A percentile compares a stretch with the other conserved stretches of the same genome.
Conservation (phyloP, 371 early-diverging fungal genomes). For the Saksenaea oblongispora region DNA sequence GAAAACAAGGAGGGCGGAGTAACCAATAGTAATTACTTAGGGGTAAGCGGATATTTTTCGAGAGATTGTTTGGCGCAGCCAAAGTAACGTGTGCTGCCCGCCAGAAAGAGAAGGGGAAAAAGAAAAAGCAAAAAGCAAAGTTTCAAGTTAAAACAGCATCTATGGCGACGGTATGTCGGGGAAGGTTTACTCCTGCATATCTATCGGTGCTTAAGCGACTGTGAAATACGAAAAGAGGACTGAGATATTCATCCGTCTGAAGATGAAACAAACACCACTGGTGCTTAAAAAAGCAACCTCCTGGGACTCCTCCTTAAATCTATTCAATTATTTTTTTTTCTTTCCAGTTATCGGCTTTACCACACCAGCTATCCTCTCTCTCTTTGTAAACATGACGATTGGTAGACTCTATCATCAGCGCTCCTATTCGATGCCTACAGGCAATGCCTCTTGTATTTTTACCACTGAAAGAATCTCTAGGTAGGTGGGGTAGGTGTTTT, state of each 20-base stretch:
- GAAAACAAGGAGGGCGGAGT: background rate
- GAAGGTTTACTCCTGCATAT: constrained; percentile 2
- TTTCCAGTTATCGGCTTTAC: background rate
- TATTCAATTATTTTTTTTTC: background rate
- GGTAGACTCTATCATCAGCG: constrained; percentile 6
- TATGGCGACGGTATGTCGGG: background rate
- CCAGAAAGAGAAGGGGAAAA: background rate
- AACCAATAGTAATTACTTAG: no score
- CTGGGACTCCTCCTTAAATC: background rate
- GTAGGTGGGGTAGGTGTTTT: constrained; percentile 3
- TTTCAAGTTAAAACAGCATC: background rate
- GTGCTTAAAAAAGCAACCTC: constrained; percentile 2
- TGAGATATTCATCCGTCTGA: background rate
- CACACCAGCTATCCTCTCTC: background rate
- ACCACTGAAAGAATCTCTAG: background rate
- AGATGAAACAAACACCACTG: constrained; percentile 1
- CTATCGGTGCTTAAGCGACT: background rate
- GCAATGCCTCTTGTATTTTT: background rate
- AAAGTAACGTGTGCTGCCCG: background rate
- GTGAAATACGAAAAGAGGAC: background rate
- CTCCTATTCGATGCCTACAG: constrained; percentile 17
- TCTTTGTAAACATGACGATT: background rate
- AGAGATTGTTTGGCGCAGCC: no score
- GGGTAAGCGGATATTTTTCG: no score
- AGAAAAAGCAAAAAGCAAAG: background rate